A percentile compares a stretch with the other conserved stretches of the same genome.
phyloP scores from a whole-genome alignment of 202 grass and related monocot genomes.

The Saccharum hybrid region DNA sequence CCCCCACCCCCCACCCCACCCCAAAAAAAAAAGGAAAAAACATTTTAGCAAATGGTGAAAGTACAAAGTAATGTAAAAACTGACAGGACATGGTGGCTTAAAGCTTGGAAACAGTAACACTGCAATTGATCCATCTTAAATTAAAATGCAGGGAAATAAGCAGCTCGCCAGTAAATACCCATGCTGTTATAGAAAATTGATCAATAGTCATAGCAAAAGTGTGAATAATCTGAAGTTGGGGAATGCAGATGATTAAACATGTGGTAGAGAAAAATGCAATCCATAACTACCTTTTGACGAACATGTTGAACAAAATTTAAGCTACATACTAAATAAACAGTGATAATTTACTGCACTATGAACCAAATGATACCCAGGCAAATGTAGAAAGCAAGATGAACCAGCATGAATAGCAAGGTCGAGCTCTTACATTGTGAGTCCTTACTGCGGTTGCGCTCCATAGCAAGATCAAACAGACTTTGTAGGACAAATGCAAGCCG shows the following conservation, averaged over 20 bases:
- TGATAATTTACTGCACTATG: slow-evolving; percentile 5
- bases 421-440: slow-evolving; percentile 61
- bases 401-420: neutral
- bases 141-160: neutral
- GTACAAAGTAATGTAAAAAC: slow-evolving; percentile 7
- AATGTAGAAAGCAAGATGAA: slow-evolving; percentile 22
- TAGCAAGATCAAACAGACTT: slow-evolving; percentile 91
- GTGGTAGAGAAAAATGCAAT: neutral
- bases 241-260: slow-evolving; percentile 14
- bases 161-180: neutral
- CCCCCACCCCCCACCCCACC: no score
- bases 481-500: slow-evolving; percentile 92
- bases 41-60: slow-evolving; percentile 35
- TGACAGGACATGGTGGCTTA: slow-evolving; percentile 25
- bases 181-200: slow-evolving; percentile 24
- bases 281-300: neutral
- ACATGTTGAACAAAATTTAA: slow-evolving; percentile 9
- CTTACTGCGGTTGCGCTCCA: slow-evolving; percentile 68
- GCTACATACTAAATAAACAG: slow-evolving; percentile 8
- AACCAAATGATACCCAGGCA: slow-evolving; percentile 8
- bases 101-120: slow-evolving; percentile 24
- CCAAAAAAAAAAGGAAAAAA: no score
- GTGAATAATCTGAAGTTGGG: neutral
- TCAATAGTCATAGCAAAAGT: neutral
- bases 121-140: slow-evolving; percentile 22